Base-by-base conservation (phyloP, 257 asterid genomes). In the Ilex asprella region DNA sequence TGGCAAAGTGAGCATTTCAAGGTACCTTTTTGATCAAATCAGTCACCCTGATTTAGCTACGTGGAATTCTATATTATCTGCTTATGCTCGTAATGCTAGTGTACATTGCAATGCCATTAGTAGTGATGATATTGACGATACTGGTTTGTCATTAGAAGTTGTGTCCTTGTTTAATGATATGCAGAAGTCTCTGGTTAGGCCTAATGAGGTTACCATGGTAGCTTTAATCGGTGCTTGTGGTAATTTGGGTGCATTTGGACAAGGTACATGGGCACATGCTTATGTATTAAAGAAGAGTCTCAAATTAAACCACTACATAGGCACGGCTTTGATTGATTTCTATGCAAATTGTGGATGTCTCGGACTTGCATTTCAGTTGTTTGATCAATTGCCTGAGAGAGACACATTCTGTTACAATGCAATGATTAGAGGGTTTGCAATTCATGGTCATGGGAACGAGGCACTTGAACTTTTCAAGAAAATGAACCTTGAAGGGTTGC, bases 401-500 rank as follows among this genome's bases (percentile, higher is more conserved):
- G 88, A 82, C 58, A 66, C 72, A 44, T 77, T 82, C 66, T 84
- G 91, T 69, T 85, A 66, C 76, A 84, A 82, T 67, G 84, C 88
- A 21, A 84, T 84, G 95, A 82, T 87, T 53, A 69, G 88, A 79
- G 94, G 82, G 39, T 74, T 84, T 12, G 91, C 94, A 7, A 59
- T 84, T 63, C 90, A 87, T 62, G 94, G 91, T 32, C 65, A 63
- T 49, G 90, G 82, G 35, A 55, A 39, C 12, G 78, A 79, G 54
- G 88, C 95, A 63, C 79, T 87, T 47, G 73, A 72, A 30, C 72
- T 84, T 13, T 87, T 87, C 31, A 73, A 67, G 61, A 70, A 16
- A 46, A 82, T 87, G 95, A 72, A 63, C 39, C 59, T 53, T 27
- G 78, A 68, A 44, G 76, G 79, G n/a, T 62, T 79, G 52, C 6